Base-by-base conservation (phyloP, 2,329 filamentous ascomycete species). In the Aspergillus japonicus region DNA sequence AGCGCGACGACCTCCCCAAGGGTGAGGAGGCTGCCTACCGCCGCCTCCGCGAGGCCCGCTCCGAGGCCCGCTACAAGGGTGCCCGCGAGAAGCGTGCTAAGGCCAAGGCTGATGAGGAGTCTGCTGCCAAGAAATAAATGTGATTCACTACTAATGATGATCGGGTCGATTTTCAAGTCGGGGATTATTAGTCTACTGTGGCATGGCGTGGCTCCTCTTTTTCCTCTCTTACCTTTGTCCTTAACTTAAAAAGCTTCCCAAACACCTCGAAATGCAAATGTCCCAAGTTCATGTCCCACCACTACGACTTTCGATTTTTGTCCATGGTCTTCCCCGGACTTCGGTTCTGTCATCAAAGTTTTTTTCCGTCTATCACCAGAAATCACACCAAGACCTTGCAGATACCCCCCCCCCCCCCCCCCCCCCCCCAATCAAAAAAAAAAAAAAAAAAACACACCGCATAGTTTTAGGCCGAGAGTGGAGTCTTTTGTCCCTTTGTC, bases 51-150 rank as follows among this genome's bases (percentile, higher is more conserved):
- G 84, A 89, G 71, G 88, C 90, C 71, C 89, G 95, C 82, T 88
- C 87, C 79, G 90, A 96, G 77, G 88, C 90, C 75, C 89, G 93
- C 80, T 84, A 90, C 75, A 81, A 85, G 68, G 95, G 95, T 82
- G 85, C 85, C 76, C 88, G 92, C 79, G 93, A 96, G 86, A 98
- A 98, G 92, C 89, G 95, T 77, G 88, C 85, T 73, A 90, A 89
- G 86, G 91, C 91, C 74, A 94, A 89, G 77, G 88, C 87, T 39
- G 86, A 89, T 39, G 86, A 88, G 71, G 85, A 85, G 61, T 83
- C 84, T 66, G 78, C 78, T 64, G 76, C 82, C 68, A 85, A 81
- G 73, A 78, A 81, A 79, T 81, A 80, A 75, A 77, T 72, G 68
- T 76, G 71, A 72, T 71, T 70, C 66, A 69, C 68, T 69, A 65